These are phyloP conservation scores for Coemansia sp. DNA, from an alignment of 192 early-diverging fungal genomes.

Conservation along the genomic window DNA sequence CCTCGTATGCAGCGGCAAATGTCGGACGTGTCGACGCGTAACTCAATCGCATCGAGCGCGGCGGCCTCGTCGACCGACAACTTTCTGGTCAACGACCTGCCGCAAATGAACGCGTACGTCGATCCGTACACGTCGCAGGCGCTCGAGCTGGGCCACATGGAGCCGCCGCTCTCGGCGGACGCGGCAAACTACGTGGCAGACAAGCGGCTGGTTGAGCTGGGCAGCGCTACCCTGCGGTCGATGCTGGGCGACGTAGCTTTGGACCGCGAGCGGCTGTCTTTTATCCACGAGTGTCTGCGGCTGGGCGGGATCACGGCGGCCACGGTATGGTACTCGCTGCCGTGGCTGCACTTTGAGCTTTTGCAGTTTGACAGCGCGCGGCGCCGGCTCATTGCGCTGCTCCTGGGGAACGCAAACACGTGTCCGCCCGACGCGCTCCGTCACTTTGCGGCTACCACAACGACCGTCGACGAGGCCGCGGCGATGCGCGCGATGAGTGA, in stretches of 20 bases:
- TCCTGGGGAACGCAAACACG: conserved; percentile 22
- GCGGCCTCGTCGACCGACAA: conserved; percentile 4
- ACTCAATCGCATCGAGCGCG: conserved; percentile 1
- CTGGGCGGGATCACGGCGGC: conserved; percentile 29
- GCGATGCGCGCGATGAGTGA: not conserved
- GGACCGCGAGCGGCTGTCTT: conserved; percentile 38
- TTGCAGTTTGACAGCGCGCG: conserved; percentile 34
- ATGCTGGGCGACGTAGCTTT: conserved; percentile 17
- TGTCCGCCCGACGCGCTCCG: conserved; percentile 25
- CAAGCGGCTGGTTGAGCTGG: conserved; percentile 10
- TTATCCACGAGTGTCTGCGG: conserved; percentile 17
- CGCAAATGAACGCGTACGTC: conserved; percentile 18
- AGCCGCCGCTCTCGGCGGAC: too few relatives aligned
- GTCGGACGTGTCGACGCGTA: not conserved
- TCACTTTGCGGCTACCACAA: not conserved
- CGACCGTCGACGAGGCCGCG: not conserved
- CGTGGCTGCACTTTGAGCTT: conserved; percentile 35
- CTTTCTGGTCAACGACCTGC: conserved; percentile 8
- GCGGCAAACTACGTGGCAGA: not conserved
- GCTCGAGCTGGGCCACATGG: too few relatives aligned
- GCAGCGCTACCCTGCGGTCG: conserved; percentile 4
- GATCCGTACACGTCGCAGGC: conserved; percentile 14
- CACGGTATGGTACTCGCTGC: conserved; percentile 28
- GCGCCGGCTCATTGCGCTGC: conserved; percentile 25
- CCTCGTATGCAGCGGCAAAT: not conserved